Base-by-base conservation (phyloP, 768 basidiomycete species). In the Galerina marginata region DNA sequence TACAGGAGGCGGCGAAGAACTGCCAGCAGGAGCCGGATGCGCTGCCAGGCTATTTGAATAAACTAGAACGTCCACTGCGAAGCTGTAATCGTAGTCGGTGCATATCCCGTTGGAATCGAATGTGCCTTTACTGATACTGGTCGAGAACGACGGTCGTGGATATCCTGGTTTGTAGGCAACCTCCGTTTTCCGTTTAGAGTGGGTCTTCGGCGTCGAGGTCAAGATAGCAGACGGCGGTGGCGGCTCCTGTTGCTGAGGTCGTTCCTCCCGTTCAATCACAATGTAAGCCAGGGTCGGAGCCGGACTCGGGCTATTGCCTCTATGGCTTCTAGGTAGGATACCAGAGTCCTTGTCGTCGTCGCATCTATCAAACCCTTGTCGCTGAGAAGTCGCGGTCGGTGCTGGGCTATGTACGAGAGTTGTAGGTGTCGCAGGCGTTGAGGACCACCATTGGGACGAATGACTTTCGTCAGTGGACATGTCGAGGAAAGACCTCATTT, bases 41-140 rank as follows among this genome's bases (percentile, higher is more conserved):
- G 10, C 11, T 14, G 48, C 50, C 29, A 2, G 29, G 4, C 7
- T 33, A 33, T 33, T 33, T 1, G 29, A 33, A 16, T 60, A 36
- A 9, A 60, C 37, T 16, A 65, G 54, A 2, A 58, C 51, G 11
- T 65, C 50, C 20, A 65, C 54, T 0, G 64, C 64, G 36, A 60
- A 52, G 26, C 47, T 38, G 50, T 65, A 65, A 44, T 65, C 64
- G 42, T 65, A 65, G 37, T 62, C 61, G n/a, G 61, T 50, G 52
- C 54, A 56, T 9, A 57, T 9, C 23, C 43, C 2, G 40, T 39
- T 50, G 54, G 37, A 36, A 38, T 43, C 33, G 3, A 59, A 33
- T 11, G 29, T 26, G 23, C 25, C 44, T 10, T 15, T 57, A n/a
- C 48, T 50, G 23, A 36, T 45, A 9, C 54, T 56, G 16, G 44